Conservation (phyloP, 2,329 filamentous ascomycete genomes). For the Neonectria magnoliae region DNA sequence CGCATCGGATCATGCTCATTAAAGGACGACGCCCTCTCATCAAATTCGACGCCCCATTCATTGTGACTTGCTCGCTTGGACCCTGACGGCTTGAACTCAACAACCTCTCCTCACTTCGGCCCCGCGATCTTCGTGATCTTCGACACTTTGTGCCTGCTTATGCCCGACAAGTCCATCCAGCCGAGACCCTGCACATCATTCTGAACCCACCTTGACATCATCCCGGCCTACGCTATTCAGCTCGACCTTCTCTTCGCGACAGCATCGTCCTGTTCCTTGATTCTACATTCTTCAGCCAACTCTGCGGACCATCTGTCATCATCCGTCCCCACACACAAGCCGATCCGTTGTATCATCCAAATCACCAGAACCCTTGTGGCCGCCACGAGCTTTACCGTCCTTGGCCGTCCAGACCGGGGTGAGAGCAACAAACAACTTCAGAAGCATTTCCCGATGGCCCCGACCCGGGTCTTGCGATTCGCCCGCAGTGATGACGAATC, state of each 20-base stretch:
- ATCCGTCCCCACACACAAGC: slow-evolving; percentile 24
- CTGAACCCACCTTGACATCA: slow-evolving; percentile 7
- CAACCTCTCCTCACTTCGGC: slow-evolving; percentile 7
- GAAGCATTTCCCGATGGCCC: slow-evolving; percentile 36
- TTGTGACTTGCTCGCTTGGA: slow-evolving; percentile 10
- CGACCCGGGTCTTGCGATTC: slow-evolving; percentile 63
- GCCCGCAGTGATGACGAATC: slow-evolving; percentile 63
- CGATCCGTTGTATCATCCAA: slow-evolving; percentile 22
- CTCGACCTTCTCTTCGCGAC: slow-evolving; percentile 9
- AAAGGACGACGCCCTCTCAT: slow-evolving; percentile 26
- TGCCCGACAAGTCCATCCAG: not conserved
- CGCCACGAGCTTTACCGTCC: not conserved
- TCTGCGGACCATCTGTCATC: slow-evolving; percentile 28
- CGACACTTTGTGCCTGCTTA: not conserved
- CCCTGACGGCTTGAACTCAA: not conserved
- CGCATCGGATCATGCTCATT: slow-evolving; percentile 22
- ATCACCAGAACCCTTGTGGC: slow-evolving; percentile 16
- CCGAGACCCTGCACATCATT: slow-evolving; percentile 15
- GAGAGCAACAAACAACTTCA: slow-evolving; percentile 15
- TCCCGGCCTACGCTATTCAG: slow-evolving; percentile 1
- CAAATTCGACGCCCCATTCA: slow-evolving; percentile 11
- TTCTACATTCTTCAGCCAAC: slow-evolving; percentile 18
- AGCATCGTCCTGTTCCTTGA: not conserved
- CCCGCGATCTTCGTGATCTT: not conserved
- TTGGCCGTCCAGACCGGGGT: slow-evolving; percentile 4